Evolutionary conservation across 805 yeast genomes (phyloP).

Genomic region (Alloascoidea africana): DNA sequence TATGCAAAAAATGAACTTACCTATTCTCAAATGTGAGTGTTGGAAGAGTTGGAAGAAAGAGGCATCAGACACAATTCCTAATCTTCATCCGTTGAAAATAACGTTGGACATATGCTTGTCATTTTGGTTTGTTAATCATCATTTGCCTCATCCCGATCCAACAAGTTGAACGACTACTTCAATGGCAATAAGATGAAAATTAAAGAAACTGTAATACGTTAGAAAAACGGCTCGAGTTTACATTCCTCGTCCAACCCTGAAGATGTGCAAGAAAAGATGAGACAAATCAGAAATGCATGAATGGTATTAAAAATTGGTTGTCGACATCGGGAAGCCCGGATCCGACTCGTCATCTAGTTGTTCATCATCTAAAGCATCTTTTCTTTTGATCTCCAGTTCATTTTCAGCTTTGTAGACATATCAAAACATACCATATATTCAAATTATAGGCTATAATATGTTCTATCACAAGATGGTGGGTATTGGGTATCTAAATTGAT

Average conservation of each 20-base stretch:
- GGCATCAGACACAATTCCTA: too few species aligned
- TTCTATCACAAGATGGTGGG: too few species aligned
- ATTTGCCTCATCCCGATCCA: too few species aligned
- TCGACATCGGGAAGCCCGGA: conserved; percentile 92
- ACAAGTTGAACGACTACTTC: conserved; percentile 10
- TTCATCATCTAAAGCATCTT: conserved; percentile 27
- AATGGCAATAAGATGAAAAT: too few species aligned
- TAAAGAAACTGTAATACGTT: background rate
- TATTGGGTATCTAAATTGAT: too few species aligned
- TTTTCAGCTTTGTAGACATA: too few species aligned
- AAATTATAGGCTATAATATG: too few species aligned
- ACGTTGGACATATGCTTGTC: conserved; percentile 99
- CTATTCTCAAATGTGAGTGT: too few species aligned
- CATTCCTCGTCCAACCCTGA: background rate
- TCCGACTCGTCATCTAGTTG: conserved; percentile 98
- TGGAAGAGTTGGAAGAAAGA: too few species aligned
- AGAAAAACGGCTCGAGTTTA: background rate
- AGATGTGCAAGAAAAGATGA: conserved; percentile 1
- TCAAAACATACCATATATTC: too few species aligned
- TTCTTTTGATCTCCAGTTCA: too few species aligned
- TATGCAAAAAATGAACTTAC: conserved; percentile 1
- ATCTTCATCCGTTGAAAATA: too few species aligned
- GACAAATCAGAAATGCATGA: conserved; percentile 52
- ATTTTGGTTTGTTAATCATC: conserved; percentile 50
- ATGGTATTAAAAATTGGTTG: conserved; percentile 66